These are phyloP conservation scores for Wickerhamia fluorescens DNA, from an alignment of 805 yeast species.

Conservation along the genomic window DNA sequence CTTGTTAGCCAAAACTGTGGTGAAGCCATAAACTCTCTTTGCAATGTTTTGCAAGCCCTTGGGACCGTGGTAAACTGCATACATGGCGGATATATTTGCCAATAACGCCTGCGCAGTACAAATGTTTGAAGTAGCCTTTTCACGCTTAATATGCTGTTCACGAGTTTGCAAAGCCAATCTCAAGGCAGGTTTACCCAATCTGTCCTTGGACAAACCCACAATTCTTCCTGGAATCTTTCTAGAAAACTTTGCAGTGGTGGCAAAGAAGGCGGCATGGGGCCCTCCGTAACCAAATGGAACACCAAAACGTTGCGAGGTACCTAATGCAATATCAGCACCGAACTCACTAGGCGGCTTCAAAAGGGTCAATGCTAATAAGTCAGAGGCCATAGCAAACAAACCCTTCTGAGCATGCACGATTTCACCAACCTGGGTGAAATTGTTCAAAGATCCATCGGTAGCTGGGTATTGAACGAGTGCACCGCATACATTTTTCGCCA, in stretches of 20 bases:
- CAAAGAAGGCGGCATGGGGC: slow-evolving; percentile 97
- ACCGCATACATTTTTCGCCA: slow-evolving; percentile 54
- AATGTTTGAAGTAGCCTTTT: slow-evolving; percentile 94
- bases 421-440: slow-evolving; percentile 51
- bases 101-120: slow-evolving; percentile 97
- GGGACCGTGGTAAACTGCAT: slow-evolving; percentile 95
- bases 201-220: slow-evolving; percentile 87
- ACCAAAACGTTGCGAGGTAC: slow-evolving; percentile 92
- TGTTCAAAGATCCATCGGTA: slow-evolving; percentile 62
- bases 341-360: slow-evolving; percentile 77
- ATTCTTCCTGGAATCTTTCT: slow-evolving; percentile 96
- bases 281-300: slow-evolving; percentile 98
- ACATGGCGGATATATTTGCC: slow-evolving; percentile 93
- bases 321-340: slow-evolving; percentile 90
- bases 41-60: slow-evolving; percentile 78
- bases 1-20: slow-evolving; percentile 61
- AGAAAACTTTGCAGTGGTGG: slow-evolving; percentile 72
- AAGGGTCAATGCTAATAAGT: slow-evolving; percentile 80
- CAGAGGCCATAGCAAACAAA: slow-evolving; percentile 81
- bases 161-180: slow-evolving; percentile 95
- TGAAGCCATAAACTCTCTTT: slow-evolving; percentile 62
- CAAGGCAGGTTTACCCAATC: slow-evolving; percentile 82
- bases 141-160: slow-evolving; percentile 96
- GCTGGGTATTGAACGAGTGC: slow-evolving; percentile 86
- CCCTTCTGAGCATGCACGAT: slow-evolving; percentile 67